These are phyloP conservation scores for Aphanocladium album DNA, from an alignment of 2,329 filamentous ascomycete species.

Conservation along the genomic window DNA sequence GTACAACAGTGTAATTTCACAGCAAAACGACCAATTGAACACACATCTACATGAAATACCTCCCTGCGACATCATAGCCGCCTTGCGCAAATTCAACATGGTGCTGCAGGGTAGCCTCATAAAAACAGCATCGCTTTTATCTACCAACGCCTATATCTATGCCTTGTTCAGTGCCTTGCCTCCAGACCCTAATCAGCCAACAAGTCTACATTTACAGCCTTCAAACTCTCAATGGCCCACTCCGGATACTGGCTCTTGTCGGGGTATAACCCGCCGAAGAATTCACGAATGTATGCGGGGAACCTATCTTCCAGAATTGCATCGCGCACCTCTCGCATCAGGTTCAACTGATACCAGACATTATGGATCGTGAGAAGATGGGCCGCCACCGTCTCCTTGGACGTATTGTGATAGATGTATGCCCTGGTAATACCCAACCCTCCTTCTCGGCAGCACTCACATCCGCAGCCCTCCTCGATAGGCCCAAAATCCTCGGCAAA, in stretches of 20 bases:
- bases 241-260: conserved; percentile 62
- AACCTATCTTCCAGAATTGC: conserved; percentile 78
- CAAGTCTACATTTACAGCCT: conserved; percentile 70
- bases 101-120: background rate
- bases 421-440: conserved; percentile 79
- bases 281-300: conserved; percentile 69
- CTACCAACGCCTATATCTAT: conserved; percentile 1
- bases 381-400: conserved; percentile 92
- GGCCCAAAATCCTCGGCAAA: conserved; percentile 78
- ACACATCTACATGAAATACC: too few relatives aligned
- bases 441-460: conserved; percentile 67
- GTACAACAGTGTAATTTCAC: too few relatives aligned
- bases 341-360: conserved; percentile 80
- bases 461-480: conserved; percentile 77
- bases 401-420: conserved; percentile 84
- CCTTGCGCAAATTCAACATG: too few relatives aligned
- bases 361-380: conserved; percentile 87
- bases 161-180: background rate
- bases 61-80: background rate
- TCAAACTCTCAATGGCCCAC: conserved; percentile 81
- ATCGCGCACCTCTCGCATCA: conserved; percentile 72
- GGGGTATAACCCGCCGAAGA: conserved; percentile 69
- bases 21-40: too few relatives aligned
- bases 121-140: background rate
- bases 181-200: background rate